A percentile compares a stretch with the other conserved stretches of the same genome.
phyloP scores from a whole-genome alignment of 108 stramenopile genomes.

The Cyclostephanos tholiformis region DNA sequence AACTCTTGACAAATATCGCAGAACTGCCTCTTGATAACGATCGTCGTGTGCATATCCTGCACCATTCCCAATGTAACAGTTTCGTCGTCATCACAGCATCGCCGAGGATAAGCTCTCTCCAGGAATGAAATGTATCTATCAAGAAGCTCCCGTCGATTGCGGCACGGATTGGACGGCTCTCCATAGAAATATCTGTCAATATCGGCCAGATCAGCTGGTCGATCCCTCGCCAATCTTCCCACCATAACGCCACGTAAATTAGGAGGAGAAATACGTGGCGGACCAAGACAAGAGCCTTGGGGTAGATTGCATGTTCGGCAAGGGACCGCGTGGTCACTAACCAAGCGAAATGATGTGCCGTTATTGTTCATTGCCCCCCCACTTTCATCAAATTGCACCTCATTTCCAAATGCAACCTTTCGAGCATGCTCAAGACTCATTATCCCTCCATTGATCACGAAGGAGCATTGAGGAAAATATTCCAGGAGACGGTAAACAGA shows the following conservation, averaged over 20 bases:
- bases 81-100: constrained; percentile 78
- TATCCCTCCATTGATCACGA: constrained; percentile 80
- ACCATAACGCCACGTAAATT: constrained; percentile 75
- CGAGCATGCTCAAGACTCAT: constrained; percentile 56
- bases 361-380: not conserved
- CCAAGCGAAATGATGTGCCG: not conserved
- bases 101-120: constrained; percentile 67
- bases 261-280: constrained; percentile 50
- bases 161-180: constrained; percentile 60
- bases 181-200: constrained; percentile 81
- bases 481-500: constrained; percentile 62
- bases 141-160: constrained; percentile 68
- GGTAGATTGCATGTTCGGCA: constrained; percentile 53
- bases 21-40: constrained; percentile 12
- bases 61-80: constrained; percentile 31
- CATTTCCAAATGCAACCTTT: constrained; percentile 48
- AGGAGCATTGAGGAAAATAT: constrained; percentile 70
- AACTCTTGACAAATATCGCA: constrained; percentile 29
- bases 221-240: constrained; percentile 74
- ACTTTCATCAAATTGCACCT: constrained; percentile 8
- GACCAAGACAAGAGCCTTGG: constrained; percentile 67
- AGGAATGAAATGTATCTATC: constrained; percentile 65
- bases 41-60: constrained; percentile 18
- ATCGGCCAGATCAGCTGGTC: constrained; percentile 66
- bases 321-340: constrained; percentile 46